Evolutionary conservation across 1,139 yeast species (phyloP), one percentile per base, ranked within the genome.

Genomic region (Protomyces lactucae-debilis): DNA sequence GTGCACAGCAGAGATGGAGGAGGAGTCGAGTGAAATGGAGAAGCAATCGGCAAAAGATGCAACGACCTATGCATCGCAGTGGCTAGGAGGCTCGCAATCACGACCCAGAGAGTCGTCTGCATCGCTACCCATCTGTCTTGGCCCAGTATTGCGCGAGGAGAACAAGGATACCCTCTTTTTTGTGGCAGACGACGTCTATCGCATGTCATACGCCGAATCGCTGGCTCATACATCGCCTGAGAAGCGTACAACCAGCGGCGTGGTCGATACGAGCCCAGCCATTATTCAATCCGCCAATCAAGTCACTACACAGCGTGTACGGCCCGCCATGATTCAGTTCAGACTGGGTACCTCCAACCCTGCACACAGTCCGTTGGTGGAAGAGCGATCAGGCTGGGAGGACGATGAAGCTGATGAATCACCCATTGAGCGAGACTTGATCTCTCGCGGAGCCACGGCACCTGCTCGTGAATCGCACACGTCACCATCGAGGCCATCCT

Each of bases 131-230:
- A 52, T 59, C 16, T 55, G 57, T 12, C 57, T 59, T 2, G 63
- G 52, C 37, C 36, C 61, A 14, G 52, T 28, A 28, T 9, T 57
- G 43, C 14, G 16, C 43, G 43, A 37, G 43, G 43, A 37, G 9
- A n/a, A 14, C 43, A 37, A 37, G 16, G 43, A 37, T 37, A 37
- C 43, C 4, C 52, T 40, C 23, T 59, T 59, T 52, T 59, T 59
- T n/a, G 53, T 51, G 2, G 63, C 63, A 9, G 63, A 59, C 18
- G 63, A 59, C n/a, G 35, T 59, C 12, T 28, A 52, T 32, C 56
- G 63, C 23, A 59, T 59, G 63, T 52, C 57, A 18, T 59, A 59
- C 28, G 63, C 63, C 18, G 63, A 59, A 16, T 52, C 63, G 18
- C 23, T 23, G 12, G 43, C 40, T 12, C n/a, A 21, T 14, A 46